Evolutionary conservation across 805 yeast species (phyloP).

Genomic region (Starmerella roubikii): DNA sequence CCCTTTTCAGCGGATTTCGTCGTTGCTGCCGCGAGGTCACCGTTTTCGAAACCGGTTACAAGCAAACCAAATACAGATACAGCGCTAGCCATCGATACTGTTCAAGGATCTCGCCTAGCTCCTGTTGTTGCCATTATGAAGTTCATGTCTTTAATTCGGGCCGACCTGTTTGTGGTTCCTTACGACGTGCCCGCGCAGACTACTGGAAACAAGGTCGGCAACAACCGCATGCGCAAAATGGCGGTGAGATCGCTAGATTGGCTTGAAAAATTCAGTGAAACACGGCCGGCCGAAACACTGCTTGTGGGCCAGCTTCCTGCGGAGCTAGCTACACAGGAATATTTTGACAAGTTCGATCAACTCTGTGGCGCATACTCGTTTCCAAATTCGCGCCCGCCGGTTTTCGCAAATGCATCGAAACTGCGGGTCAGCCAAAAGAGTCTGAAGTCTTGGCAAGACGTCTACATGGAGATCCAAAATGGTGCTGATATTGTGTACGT

Average conservation of each 20-base stretch:
- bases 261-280: slow-evolving; percentile 20
- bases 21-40: slow-evolving; percentile 23
- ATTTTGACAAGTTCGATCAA: slow-evolving; percentile 13
- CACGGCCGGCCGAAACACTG: background rate
- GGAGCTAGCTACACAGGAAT: slow-evolving; percentile 16
- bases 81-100: slow-evolving; percentile 25
- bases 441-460: slow-evolving; percentile 15
- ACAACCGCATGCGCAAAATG: slow-evolving; percentile 29
- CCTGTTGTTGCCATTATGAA: slow-evolving; percentile 18
- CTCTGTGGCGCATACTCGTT: slow-evolving; percentile 12
- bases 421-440: slow-evolving; percentile 8
- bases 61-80: slow-evolving; percentile 26
- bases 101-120: slow-evolving; percentile 27
- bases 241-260: slow-evolving; percentile 25
- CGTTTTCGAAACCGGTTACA: slow-evolving; percentile 22
- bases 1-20: slow-evolving; percentile 23
- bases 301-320: slow-evolving; percentile 26
- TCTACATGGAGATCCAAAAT: slow-evolving; percentile 20
- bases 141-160: slow-evolving; percentile 18
- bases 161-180: slow-evolving; percentile 28
- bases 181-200: slow-evolving; percentile 25
- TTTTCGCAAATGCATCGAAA: background rate
- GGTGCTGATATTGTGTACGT: slow-evolving; percentile 29
- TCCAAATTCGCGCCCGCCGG: background rate
- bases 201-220: slow-evolving; percentile 24